A percentile compares a stretch with the other conserved stretches of the same genome.
These are phyloP conservation scores for Avena atlantica DNA, from an alignment of 176 grass and related monocot species.

Conservation along the genomic window DNA sequence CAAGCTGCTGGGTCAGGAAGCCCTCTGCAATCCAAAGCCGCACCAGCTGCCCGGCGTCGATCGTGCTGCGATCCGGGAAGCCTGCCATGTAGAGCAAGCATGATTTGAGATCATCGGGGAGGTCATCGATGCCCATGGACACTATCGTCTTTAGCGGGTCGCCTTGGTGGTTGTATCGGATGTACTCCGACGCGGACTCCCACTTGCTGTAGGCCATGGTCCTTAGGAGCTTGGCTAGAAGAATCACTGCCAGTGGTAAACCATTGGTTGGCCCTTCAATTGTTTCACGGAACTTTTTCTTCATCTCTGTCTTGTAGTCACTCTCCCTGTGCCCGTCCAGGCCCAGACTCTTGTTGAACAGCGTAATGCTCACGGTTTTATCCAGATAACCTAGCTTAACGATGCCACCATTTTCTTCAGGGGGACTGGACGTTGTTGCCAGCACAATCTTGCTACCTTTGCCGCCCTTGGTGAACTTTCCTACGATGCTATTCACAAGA, in stretches of 20 bases:
- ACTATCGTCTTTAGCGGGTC: neutral
- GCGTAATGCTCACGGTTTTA: accelerated
- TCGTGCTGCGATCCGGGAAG: neutral
- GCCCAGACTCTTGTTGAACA: neutral
- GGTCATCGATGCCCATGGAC: slow-evolving; percentile 9
- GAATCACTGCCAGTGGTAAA: slow-evolving; percentile 10
- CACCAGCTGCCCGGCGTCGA: neutral
- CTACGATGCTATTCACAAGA: neutral
- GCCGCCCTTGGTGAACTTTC: neutral
- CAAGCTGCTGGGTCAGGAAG: neutral
- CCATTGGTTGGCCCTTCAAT: neutral
- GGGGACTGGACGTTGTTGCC: neutral
- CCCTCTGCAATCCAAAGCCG: neutral
- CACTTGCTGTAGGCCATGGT: slow-evolving; percentile 25
- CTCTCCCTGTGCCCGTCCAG: neutral
- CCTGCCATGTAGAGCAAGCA: slow-evolving; percentile 30
- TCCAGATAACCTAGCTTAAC: neutral
- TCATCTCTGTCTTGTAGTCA: neutral
- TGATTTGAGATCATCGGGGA: neutral
- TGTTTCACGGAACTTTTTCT: neutral
- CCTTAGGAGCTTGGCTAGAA: slow-evolving; percentile 14
- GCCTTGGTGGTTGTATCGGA: neutral
- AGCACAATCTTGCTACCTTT: neutral
- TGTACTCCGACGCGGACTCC: neutral
- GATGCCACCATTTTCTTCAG: neutral